A percentile compares a stretch with the other conserved stretches of the same genome.
phyloP scores from a whole-genome alignment of 2,329 filamentous ascomycete species.

The Verticillium nubilum region DNA sequence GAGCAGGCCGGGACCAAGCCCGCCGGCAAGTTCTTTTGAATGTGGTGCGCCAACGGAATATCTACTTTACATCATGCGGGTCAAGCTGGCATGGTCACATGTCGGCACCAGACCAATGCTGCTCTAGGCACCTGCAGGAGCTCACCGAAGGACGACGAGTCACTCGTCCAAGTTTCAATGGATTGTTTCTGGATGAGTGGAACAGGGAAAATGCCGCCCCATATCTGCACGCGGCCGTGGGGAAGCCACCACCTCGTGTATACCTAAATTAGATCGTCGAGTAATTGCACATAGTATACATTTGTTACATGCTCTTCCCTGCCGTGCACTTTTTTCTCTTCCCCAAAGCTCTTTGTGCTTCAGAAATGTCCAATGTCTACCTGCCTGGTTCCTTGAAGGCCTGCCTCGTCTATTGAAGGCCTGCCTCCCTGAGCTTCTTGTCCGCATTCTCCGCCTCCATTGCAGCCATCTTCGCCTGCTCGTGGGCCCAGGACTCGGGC shows the following conservation, averaged over 20 bases:
- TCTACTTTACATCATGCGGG: too few species aligned
- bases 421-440: conserved; percentile 20
- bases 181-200: not conserved
- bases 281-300: not conserved
- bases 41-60: not conserved
- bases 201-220: not conserved
- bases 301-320: not conserved
- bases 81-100: too few species aligned
- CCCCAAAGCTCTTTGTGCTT: conserved; percentile 14
- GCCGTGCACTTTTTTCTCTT: conserved; percentile 1
- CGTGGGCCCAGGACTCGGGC: conserved; percentile 29
- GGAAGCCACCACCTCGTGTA: not conserved
- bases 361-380: conserved; percentile 11
- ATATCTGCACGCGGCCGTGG: conserved; percentile 2
- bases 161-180: not conserved
- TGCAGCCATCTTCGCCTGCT: conserved; percentile 28
- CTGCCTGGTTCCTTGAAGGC: not conserved
- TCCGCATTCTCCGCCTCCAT: conserved; percentile 15
- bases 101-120: too few species aligned
- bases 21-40: conserved; percentile 50
- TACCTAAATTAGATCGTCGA: not conserved
- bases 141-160: not conserved
- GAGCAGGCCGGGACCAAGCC: conserved; percentile 28
- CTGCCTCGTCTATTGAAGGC: conserved; percentile 19
- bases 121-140: not conserved